A percentile compares a stretch with the other conserved stretches of the same genome.
phyloP scores from a whole-genome alignment of 2,329 filamentous ascomycete species.

The Pestalotiopsis sp. region DNA sequence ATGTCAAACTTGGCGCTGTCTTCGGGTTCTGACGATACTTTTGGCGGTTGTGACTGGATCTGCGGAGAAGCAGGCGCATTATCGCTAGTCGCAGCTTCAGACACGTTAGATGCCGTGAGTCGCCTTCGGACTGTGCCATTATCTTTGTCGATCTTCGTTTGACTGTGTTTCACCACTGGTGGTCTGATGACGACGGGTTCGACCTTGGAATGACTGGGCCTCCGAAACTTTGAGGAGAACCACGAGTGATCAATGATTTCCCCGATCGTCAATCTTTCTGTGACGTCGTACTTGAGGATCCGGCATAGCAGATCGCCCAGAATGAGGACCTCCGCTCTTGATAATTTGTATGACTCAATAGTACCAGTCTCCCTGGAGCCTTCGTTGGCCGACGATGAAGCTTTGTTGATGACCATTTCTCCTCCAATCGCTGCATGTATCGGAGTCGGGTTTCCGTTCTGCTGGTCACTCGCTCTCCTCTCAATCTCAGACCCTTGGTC shows the following conservation, averaged over 20 bases:
- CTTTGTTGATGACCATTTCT: not conserved
- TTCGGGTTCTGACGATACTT: not conserved
- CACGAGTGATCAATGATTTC: constrained; percentile 10
- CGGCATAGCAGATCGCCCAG: constrained; percentile 8
- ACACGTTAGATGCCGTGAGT: not conserved
- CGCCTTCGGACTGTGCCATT: not conserved
- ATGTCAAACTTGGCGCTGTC: not conserved
- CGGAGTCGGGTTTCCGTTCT: fast-evolving
- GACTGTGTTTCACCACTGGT: not conserved
- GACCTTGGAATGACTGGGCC: not conserved
- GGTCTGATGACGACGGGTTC: not conserved
- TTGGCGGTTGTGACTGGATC: not conserved
- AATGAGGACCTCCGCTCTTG: not conserved
- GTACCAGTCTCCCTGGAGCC: no score
- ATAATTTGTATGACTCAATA: not conserved
- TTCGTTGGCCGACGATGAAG: not conserved
- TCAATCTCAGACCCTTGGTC: not conserved
- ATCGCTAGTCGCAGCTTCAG: not conserved
- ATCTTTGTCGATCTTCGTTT: not conserved
- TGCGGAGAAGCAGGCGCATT: no score
- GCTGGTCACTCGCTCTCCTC: not conserved
- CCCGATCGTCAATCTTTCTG: not conserved
- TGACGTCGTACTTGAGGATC: constrained; percentile 2
- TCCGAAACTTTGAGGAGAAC: not conserved
- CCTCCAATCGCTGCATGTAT: not conserved